phyloP scores from a whole-genome alignment of 345 rosid genomes.

The Rhizophora mangle region DNA sequence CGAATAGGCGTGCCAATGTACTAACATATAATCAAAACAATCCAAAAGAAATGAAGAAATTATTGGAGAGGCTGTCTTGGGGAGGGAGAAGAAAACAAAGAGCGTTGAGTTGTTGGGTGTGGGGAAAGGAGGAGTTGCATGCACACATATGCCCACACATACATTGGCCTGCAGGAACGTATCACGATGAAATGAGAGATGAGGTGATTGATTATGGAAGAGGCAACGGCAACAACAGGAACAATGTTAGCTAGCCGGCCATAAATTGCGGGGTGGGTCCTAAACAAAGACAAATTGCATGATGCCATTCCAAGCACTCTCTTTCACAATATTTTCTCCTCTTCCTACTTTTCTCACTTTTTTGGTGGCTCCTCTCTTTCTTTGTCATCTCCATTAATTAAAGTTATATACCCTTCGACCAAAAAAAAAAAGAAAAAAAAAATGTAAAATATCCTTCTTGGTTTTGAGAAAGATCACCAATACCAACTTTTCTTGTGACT shows the following conservation, averaged over 20 bases:
- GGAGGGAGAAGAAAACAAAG: constrained; percentile 26
- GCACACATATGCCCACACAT: too few species aligned
- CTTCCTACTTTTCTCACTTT: background rate
- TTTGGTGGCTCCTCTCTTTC: constrained; percentile 31
- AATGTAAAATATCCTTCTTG: constrained; percentile 20
- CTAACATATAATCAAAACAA: background rate
- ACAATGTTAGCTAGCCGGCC: background rate
- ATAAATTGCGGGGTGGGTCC: constrained; percentile 27
- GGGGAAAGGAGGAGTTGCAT: background rate
- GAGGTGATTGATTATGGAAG: background rate
- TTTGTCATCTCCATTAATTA: constrained; percentile 27
- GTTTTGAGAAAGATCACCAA: constrained; percentile 33
- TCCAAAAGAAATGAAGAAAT: constrained; percentile 6
- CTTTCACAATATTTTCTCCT: constrained; percentile 25
- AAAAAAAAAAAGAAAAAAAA: too few species aligned
- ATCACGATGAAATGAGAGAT: constrained; percentile 4
- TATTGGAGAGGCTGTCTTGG: background rate
- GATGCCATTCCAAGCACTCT: constrained; percentile 40
- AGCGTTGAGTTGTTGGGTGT: background rate
- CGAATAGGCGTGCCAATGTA: too few species aligned
- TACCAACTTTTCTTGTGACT: constrained; percentile 17
- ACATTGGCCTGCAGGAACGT: constrained; percentile 27
- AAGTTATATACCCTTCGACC: constrained; percentile 4
- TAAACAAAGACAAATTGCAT: constrained; percentile 32
- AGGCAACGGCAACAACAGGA: background rate